Conservation (phyloP, 768 basidiomycete genomes). For the Lactifluus echinatus region DNA sequence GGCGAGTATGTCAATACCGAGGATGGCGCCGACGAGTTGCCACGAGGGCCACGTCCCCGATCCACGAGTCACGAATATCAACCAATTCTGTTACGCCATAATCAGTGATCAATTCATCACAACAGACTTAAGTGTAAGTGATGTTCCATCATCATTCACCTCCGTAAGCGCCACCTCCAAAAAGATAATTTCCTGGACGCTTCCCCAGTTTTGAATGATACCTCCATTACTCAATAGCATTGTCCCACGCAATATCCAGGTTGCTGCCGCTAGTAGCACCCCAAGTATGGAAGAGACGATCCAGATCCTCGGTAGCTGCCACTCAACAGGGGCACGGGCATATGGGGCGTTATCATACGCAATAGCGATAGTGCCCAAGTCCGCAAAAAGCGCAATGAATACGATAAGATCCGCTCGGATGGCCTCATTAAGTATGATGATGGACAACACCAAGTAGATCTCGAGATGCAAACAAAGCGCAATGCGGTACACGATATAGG, state of each 20-base stretch:
- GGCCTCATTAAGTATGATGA: conserved; percentile 38
- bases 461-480: conserved; percentile 42
- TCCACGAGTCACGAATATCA: conserved; percentile 30
- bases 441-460: conserved; percentile 37
- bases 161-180: conserved; percentile 42
- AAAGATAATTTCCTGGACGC: conserved; percentile 39
- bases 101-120: not conserved
- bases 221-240: conserved; percentile 33
- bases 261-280: conserved; percentile 27
- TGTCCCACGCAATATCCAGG: conserved; percentile 39
- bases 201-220: conserved; percentile 38
- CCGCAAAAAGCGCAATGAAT: conserved; percentile 37
- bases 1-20: conserved; percentile 36
- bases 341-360: conserved; percentile 39
- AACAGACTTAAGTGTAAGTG: not conserved
- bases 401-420: conserved; percentile 41
- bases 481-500: conserved; percentile 42
- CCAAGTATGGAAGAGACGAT: conserved; percentile 37
- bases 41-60: conserved; percentile 30
- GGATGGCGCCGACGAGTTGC: conserved; percentile 34
- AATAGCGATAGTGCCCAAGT: conserved; percentile 42
- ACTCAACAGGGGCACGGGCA: conserved; percentile 36
- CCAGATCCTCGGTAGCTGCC: conserved; percentile 44
- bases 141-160: conserved; percentile 19
- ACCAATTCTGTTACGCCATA: conserved; percentile 20